phyloP scores from a whole-genome alignment of 164 flowering plant genomes.

The Vitis labrusca region DNA sequence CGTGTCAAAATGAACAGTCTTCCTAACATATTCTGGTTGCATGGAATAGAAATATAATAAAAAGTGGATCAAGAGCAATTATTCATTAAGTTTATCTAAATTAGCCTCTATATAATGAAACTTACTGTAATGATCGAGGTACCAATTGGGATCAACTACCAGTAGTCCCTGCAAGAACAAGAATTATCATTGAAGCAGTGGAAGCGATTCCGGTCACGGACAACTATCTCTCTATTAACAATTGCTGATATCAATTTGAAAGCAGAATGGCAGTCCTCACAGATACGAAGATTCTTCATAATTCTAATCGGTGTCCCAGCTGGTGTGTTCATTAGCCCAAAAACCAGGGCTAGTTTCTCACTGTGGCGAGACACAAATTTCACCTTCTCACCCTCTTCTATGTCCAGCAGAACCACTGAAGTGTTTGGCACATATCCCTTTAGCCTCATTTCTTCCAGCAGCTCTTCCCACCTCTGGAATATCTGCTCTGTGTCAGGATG shows the following conservation, averaged over 20 bases:
- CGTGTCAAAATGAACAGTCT: too few relatives aligned
- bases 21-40: too few relatives aligned
- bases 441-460: slow-evolving; percentile 40
- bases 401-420: slow-evolving; percentile 53
- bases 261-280: slow-evolving; percentile 66
- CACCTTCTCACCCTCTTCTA: slow-evolving; percentile 53
- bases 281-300: slow-evolving; percentile 70
- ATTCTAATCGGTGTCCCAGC: slow-evolving; percentile 50
- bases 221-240: slow-evolving; percentile 41
- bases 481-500: slow-evolving; percentile 52
- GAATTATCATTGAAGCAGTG: slow-evolving; percentile 59
- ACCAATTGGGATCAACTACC: slow-evolving; percentile 25
- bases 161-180: slow-evolving; percentile 62
- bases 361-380: slow-evolving; percentile 57
- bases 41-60: too few relatives aligned
- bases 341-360: slow-evolving; percentile 62
- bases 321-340: slow-evolving; percentile 49
- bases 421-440: slow-evolving; percentile 60
- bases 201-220: slow-evolving; percentile 65
- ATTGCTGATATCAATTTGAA: slow-evolving; percentile 49
- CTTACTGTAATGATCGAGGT: too few relatives aligned
- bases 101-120: too few relatives aligned
- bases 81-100: too few relatives aligned
- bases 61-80: too few relatives aligned
- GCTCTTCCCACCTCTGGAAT: slow-evolving; percentile 41